phyloP scores from a whole-genome alignment of 306 rosid genomes.

The Arachis stenosperma region DNA sequence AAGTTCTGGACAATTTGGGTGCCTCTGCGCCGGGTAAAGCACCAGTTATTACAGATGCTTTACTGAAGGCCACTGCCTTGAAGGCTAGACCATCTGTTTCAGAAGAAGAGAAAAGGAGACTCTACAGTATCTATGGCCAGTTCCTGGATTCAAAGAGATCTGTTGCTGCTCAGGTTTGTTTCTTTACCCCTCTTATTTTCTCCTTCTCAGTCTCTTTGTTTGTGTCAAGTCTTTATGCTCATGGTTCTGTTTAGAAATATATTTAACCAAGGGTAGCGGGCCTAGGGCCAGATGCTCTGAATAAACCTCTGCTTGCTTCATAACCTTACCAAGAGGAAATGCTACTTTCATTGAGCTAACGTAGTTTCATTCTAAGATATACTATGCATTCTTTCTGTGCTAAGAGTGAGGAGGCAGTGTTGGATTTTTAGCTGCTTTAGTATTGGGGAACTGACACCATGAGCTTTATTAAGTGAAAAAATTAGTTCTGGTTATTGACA shows the following conservation, averaged over 20 bases:
- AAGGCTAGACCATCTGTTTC: conserved; percentile 86
- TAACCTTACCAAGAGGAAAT: conserved; percentile 19
- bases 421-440: conserved; percentile 11
- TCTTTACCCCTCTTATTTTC: conserved; percentile 24
- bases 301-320: conserved; percentile 17
- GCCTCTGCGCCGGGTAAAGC: conserved; percentile 47
- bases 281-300: conserved; percentile 5
- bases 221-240: background rate
- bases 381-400: background rate
- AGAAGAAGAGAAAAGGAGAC: conserved; percentile 78
- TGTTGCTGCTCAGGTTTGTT: conserved; percentile 75
- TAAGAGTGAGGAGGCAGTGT: background rate
- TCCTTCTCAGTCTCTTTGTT: background rate
- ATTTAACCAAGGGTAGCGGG: background rate
- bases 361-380: conserved; percentile 20
- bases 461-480: background rate
- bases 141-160: conserved; percentile 85
- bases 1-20: conserved; percentile 57
- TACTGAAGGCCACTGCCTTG: conserved; percentile 68
- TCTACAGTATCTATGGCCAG: conserved; percentile 70
- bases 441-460: conserved; percentile 1
- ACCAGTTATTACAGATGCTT: conserved; percentile 71
- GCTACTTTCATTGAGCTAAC: conserved; percentile 11
- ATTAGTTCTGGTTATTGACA: conserved; percentile 15
- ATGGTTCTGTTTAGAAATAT: conserved; percentile 9